Evolutionary conservation across 176 grass and related monocot species (phyloP).

Genomic region (Phoenix dactylifera): DNA sequence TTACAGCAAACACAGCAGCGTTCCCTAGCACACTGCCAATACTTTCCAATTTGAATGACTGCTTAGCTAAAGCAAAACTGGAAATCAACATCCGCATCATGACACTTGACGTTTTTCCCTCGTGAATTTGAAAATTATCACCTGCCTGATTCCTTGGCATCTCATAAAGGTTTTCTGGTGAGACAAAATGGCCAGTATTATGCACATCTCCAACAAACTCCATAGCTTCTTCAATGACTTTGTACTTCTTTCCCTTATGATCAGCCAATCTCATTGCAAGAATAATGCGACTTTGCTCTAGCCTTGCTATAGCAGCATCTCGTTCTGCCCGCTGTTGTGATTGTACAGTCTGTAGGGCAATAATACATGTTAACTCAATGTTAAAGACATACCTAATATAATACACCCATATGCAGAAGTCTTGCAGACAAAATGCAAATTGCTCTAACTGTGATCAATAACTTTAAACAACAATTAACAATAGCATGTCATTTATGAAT

Average conservation of each 20-base stretch:
- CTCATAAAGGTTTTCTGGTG: conserved; percentile 33
- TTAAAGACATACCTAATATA: conserved; percentile 4
- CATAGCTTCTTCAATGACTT: conserved; percentile 68
- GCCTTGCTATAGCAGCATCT: conserved; percentile 68
- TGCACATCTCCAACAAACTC: conserved; percentile 63
- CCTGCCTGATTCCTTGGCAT: conserved; percentile 20
- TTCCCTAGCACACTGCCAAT: conserved; percentile 49
- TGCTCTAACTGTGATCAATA: no score
- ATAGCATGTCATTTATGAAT: no score
- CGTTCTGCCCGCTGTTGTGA: conserved; percentile 65
- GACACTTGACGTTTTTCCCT: conserved; percentile 34
- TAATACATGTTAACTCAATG: neutral
- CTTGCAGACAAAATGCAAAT: no score
- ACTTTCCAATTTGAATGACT: conserved; percentile 32
- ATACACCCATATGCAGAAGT: no score
- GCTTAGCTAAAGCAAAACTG: conserved; percentile 51
- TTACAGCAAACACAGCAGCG: conserved; percentile 60
- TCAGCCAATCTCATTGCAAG: conserved; percentile 68
- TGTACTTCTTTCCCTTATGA: conserved; percentile 63
- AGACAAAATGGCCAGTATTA: conserved; percentile 38
- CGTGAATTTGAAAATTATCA: conserved; percentile 24
- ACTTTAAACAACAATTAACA: no score
- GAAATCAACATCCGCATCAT: conserved; percentile 38
- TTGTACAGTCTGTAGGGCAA: conserved; percentile 61
- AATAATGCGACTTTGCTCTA: conserved; percentile 69